Evolutionary conservation across 331 rosid species (phyloP), one percentile per base, ranked within the genome.

Genomic region (Quercus tomentella): DNA sequence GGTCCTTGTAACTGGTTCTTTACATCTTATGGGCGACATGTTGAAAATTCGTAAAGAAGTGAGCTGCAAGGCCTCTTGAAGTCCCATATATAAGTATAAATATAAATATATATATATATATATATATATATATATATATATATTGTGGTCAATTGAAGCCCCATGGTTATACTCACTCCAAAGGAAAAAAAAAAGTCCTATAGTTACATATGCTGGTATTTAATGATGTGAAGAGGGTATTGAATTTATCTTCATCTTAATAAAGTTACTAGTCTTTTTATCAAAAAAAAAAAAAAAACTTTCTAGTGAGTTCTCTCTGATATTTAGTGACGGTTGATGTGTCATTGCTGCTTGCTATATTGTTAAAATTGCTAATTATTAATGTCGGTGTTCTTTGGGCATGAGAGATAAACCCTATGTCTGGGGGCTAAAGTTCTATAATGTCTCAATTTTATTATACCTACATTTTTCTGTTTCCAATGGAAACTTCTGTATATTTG

Each of bases 1-100:
- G 99, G 98, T 95, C 73, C 96, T 95, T 63, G 96, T 95, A 56
- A 91, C 98, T 7, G 97, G 98, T 73, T 95, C 97, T 63, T 60
- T 95, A 63, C 99, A 95, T 84, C 99, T 95, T 73, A 84, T 93
- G 81, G 99, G 99, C 31, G 98, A 95, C 25, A 90, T 93, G 66
- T 83, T 95, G 92, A 93, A 93, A 82, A 88, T 83, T 89, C 63
- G 74, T 95, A 74, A 95, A 87, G 89, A 89, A 89, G 86, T 94
- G 86, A 94, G 75, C 66, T 67, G 72, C 60, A 30, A 66, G 79
- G 49, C 65, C 41, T 52, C 73, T 57, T 23, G 78, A 49, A 80
- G 30, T 15, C 70, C 55, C 45, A 41, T 8, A 2, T 0, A 41
- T 8, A 41, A 0, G 7, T 33, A 35, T 35, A 35, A 1, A 33